A percentile compares a stretch with the other conserved stretches of the same genome.
Evolutionary conservation across 441 rosid genomes (phyloP).

Genomic region (Pelargonium citronellum): DNA sequence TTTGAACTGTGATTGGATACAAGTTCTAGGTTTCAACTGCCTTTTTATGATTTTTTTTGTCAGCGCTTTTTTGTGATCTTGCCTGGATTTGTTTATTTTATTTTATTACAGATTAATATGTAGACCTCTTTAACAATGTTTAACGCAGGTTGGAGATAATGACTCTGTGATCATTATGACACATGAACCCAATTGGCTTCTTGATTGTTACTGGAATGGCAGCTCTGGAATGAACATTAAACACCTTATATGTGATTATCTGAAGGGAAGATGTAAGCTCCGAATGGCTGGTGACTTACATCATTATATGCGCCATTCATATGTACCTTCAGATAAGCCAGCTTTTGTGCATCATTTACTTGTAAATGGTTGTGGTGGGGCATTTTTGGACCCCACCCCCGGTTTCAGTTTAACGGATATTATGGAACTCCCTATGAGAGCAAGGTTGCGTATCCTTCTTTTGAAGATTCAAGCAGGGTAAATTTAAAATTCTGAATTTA

Average conservation of each 20-base stretch:
- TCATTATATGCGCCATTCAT: slow-evolving; percentile 96
- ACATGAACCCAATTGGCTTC: slow-evolving; percentile 97
- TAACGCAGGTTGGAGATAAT: slow-evolving; percentile 57
- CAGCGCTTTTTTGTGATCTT: too few relatives aligned
- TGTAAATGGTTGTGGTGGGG: slow-evolving; percentile 99
- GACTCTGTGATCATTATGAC: slow-evolving; percentile 87
- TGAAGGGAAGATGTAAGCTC: slow-evolving; percentile 92
- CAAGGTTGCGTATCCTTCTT: slow-evolving; percentile 88
- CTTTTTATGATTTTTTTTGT: background rate
- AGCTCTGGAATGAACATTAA: slow-evolving; percentile 79
- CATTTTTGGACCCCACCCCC: slow-evolving; percentile 97
- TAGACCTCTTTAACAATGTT: background rate
- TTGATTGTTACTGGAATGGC: slow-evolving; percentile 88
- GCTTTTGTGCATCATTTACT: slow-evolving; percentile 79
- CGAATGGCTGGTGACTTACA: slow-evolving; percentile 96
- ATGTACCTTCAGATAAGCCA: slow-evolving; percentile 66
- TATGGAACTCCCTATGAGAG: slow-evolving; percentile 66
- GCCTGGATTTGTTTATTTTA: background rate
- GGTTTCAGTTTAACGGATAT: slow-evolving; percentile 62
- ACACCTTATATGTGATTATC: slow-evolving; percentile 70
- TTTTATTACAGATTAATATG: too few relatives aligned
- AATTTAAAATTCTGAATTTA: slow-evolving; percentile 16
- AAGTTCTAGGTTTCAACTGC: background rate
- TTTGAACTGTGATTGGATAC: background rate
- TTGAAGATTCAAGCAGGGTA: slow-evolving; percentile 98